Conservation (phyloP, 1,284 basidiomycete species). For the Polyporus tsugae region DNA sequence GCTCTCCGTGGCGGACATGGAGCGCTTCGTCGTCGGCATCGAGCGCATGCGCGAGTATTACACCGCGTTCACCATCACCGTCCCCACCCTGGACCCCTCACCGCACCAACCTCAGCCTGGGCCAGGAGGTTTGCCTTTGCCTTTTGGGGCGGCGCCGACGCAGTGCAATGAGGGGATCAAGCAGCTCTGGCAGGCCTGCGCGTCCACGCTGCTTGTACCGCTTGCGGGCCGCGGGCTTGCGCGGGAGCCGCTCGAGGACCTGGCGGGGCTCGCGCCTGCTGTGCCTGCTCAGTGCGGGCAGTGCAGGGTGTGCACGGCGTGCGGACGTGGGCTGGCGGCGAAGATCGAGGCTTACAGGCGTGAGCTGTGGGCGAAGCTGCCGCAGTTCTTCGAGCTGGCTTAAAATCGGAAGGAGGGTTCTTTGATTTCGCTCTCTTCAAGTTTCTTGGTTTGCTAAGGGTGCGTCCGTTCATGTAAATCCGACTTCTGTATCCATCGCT, state of each 20-base stretch:
- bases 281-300: conserved; percentile 10
- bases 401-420: not conserved
- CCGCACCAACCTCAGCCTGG: not conserved
- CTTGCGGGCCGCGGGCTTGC: not conserved
- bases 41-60: conserved; percentile 34
- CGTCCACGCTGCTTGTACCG: conserved; percentile 8
- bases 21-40: conserved; percentile 39
- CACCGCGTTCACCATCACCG: conserved; percentile 11
- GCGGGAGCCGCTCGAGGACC: conserved; percentile 28
- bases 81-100: conserved; percentile 11
- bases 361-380: conserved; percentile 21
- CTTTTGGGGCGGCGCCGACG: conserved; percentile 8
- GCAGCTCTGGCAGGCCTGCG: conserved; percentile 16
- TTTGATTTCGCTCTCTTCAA: too few relatives aligned
- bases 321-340: conserved; percentile 10
- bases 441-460: too few relatives aligned
- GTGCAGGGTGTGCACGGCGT: conserved; percentile 20
- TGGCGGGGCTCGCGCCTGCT: conserved; percentile 11
- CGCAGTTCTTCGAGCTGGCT: conserved; percentile 22
- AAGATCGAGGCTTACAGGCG: conserved; percentile 20
- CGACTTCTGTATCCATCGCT: too few relatives aligned
- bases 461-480: too few relatives aligned
- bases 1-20: conserved; percentile 37
- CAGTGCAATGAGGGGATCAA: conserved; percentile 15
- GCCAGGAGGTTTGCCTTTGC: not conserved